phyloP scores from a whole-genome alignment of 2,329 filamentous ascomycete genomes.

The Penicillium aurantiogriseum region DNA sequence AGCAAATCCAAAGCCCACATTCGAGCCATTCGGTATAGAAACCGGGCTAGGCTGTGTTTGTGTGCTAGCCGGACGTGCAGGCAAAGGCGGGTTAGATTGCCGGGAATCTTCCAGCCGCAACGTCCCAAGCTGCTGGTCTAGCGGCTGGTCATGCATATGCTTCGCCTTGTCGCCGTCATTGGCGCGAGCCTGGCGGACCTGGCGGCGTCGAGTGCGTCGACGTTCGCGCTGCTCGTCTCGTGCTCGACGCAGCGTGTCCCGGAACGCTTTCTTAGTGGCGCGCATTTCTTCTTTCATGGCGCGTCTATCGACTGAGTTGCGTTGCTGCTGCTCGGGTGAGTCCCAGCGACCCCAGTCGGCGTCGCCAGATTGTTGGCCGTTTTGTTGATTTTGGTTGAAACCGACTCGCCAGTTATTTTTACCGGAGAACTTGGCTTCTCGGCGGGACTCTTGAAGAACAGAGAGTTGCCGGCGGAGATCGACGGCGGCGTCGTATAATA shows the following conservation, averaged over 20 bases:
- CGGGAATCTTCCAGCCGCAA: neutral
- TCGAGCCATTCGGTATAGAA: neutral
- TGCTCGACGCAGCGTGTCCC: conserved; percentile 35
- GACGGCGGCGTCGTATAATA: conserved; percentile 36
- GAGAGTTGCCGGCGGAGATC: conserved; percentile 38
- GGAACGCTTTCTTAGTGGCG: conserved; percentile 39
- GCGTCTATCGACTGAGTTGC: conserved; percentile 28
- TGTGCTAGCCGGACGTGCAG: conserved; percentile 9
- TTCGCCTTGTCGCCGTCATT: conserved; percentile 2
- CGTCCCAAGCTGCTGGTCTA: conserved; percentile 15
- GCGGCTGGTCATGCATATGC: conserved; percentile 6
- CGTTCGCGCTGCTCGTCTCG: conserved; percentile 37
- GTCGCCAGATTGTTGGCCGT: conserved; percentile 10
- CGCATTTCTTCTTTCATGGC: conserved; percentile 40
- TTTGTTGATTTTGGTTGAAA: conserved; percentile 12
- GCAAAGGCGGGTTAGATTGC: neutral
- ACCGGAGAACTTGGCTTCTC: conserved; percentile 27
- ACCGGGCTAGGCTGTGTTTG: neutral
- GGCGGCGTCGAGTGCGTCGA: conserved; percentile 24
- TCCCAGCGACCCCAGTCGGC: conserved; percentile 38
- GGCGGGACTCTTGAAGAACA: conserved; percentile 35
- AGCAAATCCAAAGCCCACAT: neutral
- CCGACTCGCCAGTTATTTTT: conserved; percentile 25
- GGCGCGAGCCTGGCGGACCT: conserved; percentile 20
- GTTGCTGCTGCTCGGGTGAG: conserved; percentile 34